phyloP scores from a whole-genome alignment of 306 rosid genomes.

The Alnus glutinosa region DNA sequence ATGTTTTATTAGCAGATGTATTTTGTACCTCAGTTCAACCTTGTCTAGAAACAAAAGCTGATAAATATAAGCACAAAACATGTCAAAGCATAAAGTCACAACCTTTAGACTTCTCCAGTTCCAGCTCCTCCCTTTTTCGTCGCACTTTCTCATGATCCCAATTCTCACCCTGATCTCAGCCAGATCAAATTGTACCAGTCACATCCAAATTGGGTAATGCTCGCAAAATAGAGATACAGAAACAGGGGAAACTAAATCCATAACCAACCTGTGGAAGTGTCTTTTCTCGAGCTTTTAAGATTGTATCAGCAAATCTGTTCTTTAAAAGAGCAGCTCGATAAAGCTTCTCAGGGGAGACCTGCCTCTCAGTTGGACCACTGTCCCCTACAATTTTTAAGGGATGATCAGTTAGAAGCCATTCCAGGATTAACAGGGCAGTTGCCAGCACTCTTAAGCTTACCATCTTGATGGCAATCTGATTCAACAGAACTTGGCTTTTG shows the following conservation, averaged over 20 bases:
- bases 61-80: not conserved
- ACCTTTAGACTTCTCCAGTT: conserved; percentile 73
- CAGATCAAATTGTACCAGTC: conserved; percentile 27
- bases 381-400: conserved; percentile 49
- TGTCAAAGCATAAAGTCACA: conserved; percentile 13
- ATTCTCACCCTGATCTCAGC: conserved; percentile 62
- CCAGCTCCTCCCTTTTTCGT: conserved; percentile 68
- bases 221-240: not conserved
- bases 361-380: conserved; percentile 63
- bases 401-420: conserved; percentile 30
- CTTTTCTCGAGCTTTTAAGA: conserved; percentile 80
- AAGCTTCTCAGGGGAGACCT: conserved; percentile 65
- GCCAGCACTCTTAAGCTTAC: conserved; percentile 45
- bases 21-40: not conserved
- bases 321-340: conserved; percentile 71
- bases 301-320: conserved; percentile 77
- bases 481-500: conserved; percentile 60
- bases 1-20: conserved; percentile 9
- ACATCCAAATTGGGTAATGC: conserved; percentile 23
- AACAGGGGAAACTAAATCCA: conserved; percentile 24
- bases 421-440: conserved; percentile 17
- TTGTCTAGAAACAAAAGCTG: not conserved
- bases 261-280: conserved; percentile 63
- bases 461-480: conserved; percentile 65
- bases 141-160: conserved; percentile 84